A percentile compares a stretch with the other conserved stretches of the same genome.
These are phyloP conservation scores for Chrysanthemum makinoi DNA, from an alignment of 129 eudicot genomes.

Conservation along the genomic window DNA sequence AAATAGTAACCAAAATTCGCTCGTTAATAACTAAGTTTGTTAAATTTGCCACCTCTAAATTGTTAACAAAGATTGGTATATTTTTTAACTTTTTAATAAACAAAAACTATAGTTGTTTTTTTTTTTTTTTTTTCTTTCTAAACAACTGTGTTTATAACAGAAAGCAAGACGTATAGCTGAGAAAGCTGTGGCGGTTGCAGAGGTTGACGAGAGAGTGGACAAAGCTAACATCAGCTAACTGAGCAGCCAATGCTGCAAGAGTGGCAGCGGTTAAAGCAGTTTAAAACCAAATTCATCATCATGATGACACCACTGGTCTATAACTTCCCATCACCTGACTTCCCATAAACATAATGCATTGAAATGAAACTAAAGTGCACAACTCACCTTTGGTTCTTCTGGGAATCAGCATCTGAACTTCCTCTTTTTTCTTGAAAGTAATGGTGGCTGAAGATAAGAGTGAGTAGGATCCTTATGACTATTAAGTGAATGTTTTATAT, in stretches of 20 bases:
- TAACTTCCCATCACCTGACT: neutral
- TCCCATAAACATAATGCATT: neutral
- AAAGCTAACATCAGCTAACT: neutral
- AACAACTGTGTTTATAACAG: neutral
- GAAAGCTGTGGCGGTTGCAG: neutral
- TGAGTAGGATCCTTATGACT: neutral
- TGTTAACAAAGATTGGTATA: no score
- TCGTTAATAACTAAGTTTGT: no score
- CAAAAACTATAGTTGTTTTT: no score
- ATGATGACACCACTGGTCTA: neutral
- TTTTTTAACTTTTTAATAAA: no score
- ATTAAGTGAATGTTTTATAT: neutral
- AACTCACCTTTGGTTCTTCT: neutral
- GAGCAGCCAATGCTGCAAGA: constrained; percentile 3
- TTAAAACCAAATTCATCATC: neutral
- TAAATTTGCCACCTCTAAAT: no score
- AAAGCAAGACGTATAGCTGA: neutral
- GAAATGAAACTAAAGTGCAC: neutral
- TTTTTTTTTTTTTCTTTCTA: neutral
- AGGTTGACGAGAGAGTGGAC: constrained; percentile 1
- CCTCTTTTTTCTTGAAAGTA: neutral
- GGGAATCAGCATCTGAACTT: neutral
- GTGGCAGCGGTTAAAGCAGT: constrained; percentile 11
- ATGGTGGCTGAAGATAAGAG: neutral
- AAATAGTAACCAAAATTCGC: no score